Conservation (phyloP, 345 rosid species). For the Dovyalis caffra region DNA sequence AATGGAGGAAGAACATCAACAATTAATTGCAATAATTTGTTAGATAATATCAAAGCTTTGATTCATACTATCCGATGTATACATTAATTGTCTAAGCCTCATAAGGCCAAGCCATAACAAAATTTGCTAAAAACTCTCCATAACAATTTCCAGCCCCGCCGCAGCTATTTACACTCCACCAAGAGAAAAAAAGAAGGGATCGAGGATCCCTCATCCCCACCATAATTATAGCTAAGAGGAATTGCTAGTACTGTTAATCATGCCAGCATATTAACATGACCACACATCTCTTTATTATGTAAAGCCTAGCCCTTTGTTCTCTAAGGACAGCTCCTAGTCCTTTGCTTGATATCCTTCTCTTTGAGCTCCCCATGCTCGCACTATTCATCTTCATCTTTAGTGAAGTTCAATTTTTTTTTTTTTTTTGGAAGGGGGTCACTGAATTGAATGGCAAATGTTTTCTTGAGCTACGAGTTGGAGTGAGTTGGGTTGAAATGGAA, state of each 20-base stretch:
- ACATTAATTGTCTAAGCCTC: not conserved
- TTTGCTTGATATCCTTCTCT: slow-evolving; percentile 69
- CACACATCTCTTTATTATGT: slow-evolving; percentile 81
- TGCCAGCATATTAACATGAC: slow-evolving; percentile 88
- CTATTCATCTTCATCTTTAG: slow-evolving; percentile 54
- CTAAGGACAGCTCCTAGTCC: slow-evolving; percentile 65
- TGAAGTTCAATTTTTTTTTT: not conserved
- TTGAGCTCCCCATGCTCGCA: slow-evolving; percentile 46
- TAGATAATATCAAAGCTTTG: not conserved
- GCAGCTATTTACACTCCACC: slow-evolving; percentile 43
- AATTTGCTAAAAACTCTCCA: slow-evolving; percentile 15
- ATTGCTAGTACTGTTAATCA: slow-evolving; percentile 40
- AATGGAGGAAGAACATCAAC: not conserved
- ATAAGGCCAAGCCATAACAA: slow-evolving; percentile 21
- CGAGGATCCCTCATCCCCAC: not conserved
- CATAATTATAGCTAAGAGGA: not conserved
- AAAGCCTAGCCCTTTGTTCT: slow-evolving; percentile 83
- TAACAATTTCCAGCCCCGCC: slow-evolving; percentile 13
- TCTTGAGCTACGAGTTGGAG: not conserved
- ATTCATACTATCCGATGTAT: not conserved
- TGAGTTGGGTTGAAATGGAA: slow-evolving; percentile 13
- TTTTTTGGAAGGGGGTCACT: not conserved
- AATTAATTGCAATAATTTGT: not conserved
- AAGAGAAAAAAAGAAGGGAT: not conserved
- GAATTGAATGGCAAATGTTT: not conserved